Evolutionary conservation across 2,329 filamentous ascomycete species (phyloP).

Genomic region (Diaporthe ilicicola): DNA sequence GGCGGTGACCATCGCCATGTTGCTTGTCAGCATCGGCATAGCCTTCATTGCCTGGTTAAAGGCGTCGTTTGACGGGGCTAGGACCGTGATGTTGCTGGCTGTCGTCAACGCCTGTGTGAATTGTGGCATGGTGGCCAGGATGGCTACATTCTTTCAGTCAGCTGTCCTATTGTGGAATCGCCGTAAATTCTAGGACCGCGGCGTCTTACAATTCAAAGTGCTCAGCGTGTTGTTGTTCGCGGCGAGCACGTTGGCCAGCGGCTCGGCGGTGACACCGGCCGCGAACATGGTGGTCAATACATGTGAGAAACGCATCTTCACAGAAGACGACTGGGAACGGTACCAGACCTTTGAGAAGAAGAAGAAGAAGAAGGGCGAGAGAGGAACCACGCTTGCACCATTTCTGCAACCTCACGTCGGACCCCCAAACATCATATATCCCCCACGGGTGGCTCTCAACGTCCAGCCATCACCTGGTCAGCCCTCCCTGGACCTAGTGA

Average conservation of each 20-base stretch:
- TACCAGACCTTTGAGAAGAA: conserved; percentile 10
- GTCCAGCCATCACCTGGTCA: not conserved
- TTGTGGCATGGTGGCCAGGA: conserved; percentile 33
- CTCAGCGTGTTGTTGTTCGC: conserved; percentile 30
- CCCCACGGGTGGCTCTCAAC: not conserved
- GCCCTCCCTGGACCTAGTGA: not conserved
- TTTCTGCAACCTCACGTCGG: not conserved
- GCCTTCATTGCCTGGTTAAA: conserved; percentile 45
- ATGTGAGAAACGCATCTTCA: conserved; percentile 26
- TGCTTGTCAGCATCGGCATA: conserved; percentile 40
- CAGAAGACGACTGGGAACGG: conserved; percentile 7
- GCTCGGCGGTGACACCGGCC: conserved; percentile 20
- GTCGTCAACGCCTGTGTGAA: conserved; percentile 19
- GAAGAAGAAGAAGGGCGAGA: not conserved
- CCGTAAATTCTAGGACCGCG: too few relatives aligned
- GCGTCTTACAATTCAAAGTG: conserved; percentile 29
- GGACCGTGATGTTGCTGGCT: conserved; percentile 36
- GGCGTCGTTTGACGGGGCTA: conserved; percentile 47
- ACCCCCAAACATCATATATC: not conserved
- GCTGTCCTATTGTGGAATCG: not conserved
- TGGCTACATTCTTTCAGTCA: conserved; percentile 21
- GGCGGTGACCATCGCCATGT: conserved; percentile 25
- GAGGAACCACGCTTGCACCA: too few relatives aligned
- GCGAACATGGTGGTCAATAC: conserved; percentile 15
- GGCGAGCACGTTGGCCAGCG: conserved; percentile 26